These are phyloP conservation scores for Colletotrichum sp. DNA, from an alignment of 2,329 filamentous ascomycete genomes.

Conservation along the genomic window DNA sequence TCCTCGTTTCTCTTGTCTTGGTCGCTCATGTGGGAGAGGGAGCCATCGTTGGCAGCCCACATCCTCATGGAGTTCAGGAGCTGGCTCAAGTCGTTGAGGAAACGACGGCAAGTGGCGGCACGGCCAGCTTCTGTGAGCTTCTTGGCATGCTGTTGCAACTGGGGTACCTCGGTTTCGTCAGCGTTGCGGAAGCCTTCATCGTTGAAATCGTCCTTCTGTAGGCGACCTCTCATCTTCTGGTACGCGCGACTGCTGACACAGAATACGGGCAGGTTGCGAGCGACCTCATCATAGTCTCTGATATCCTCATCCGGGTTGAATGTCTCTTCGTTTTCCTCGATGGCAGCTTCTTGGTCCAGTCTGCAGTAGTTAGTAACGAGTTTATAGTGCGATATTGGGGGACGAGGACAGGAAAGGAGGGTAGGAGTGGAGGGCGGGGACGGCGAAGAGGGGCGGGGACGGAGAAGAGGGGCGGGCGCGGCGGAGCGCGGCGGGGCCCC, in stretches of 20 bases:
- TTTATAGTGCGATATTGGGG: neutral
- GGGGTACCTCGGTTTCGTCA: slow-evolving; percentile 64
- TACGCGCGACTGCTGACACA: slow-evolving; percentile 69
- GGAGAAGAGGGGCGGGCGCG: neutral
- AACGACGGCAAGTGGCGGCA: slow-evolving; percentile 22
- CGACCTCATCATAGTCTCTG: slow-evolving; percentile 64
- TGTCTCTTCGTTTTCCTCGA: neutral
- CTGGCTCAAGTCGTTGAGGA: slow-evolving; percentile 26
- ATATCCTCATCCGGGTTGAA: slow-evolving; percentile 39
- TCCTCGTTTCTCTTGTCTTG: slow-evolving; percentile 23
- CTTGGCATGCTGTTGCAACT: slow-evolving; percentile 55
- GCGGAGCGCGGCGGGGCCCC: too few relatives aligned
- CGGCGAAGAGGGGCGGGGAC: neutral
- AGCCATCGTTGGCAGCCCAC: slow-evolving; percentile 28
- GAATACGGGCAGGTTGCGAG: slow-evolving; percentile 63
- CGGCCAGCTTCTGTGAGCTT: slow-evolving; percentile 20
- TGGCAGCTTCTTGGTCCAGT: slow-evolving; percentile 13
- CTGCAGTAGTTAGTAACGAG: neutral
- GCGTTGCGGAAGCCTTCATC: slow-evolving; percentile 53
- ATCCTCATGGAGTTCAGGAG: slow-evolving; percentile 29
- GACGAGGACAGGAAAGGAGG: neutral
- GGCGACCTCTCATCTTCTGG: slow-evolving; percentile 62
- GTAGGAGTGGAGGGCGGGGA: neutral
- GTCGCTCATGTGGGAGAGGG: slow-evolving; percentile 16
- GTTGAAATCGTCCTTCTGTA: slow-evolving; percentile 56